Conservation (phyloP, 2,329 filamentous ascomycete species). For the Grosmannia huntii region DNA sequence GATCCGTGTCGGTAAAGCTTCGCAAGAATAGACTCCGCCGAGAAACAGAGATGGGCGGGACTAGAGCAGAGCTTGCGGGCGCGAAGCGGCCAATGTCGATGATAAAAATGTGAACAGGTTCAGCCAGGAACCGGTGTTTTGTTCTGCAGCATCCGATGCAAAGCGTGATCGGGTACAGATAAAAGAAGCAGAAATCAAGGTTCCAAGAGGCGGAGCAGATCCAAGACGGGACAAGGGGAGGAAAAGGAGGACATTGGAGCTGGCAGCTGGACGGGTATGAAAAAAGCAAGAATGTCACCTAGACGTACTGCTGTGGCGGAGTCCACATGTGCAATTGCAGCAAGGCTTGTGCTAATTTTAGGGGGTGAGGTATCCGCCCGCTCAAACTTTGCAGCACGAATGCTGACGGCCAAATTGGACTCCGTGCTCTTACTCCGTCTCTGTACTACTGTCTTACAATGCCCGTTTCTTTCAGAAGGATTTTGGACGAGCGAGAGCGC, state of each 20-base stretch:
- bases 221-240: not conserved
- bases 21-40: not conserved
- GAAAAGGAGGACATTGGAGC: not conserved
- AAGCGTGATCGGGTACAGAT: conserved; percentile 3
- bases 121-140: not conserved
- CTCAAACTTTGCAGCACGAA: not conserved
- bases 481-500: not conserved
- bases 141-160: not conserved
- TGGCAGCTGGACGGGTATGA: not conserved
- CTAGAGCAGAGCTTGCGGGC: not conserved
- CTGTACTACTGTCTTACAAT: not conserved
- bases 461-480: not conserved
- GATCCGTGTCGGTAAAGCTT: not conserved
- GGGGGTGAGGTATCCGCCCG: not conserved
- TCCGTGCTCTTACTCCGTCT: no score
- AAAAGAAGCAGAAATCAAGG: conserved; percentile 7
- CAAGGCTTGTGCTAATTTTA: not conserved
- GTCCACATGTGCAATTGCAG: not conserved
- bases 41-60: not conserved
- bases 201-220: not conserved
- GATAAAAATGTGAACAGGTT: not conserved
- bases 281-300: not conserved
- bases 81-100: not conserved
- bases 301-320: not conserved
- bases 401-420: not conserved